These are phyloP conservation scores for Aureobasidium zeae DNA, from an alignment of 2,329 filamentous ascomycete species.

Conservation along the genomic window DNA sequence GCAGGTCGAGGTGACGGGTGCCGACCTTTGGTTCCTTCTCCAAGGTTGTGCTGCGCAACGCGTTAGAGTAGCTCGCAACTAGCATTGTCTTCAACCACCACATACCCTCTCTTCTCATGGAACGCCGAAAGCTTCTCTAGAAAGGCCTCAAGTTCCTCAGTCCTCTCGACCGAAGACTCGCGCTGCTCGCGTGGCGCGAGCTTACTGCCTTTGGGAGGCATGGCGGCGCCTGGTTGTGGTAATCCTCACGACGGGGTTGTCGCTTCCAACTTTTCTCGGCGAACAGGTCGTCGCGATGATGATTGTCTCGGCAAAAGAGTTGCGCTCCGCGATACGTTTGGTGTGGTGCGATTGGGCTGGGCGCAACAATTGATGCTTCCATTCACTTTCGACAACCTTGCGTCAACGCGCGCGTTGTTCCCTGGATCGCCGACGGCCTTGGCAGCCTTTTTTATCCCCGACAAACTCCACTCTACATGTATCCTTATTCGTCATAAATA, in stretches of 20 bases:
- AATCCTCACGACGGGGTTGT: neutral
- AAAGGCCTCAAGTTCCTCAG: constrained; percentile 66
- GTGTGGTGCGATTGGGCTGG: constrained; percentile 1
- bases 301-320: neutral
- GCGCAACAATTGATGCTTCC: constrained; percentile 10
- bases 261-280: neutral
- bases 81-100: constrained; percentile 13
- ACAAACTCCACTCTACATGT: no score
- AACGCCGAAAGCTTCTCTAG: constrained; percentile 63
- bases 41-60: constrained; percentile 50
- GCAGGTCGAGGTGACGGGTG: constrained; percentile 63
- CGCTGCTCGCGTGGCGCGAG: constrained; percentile 29
- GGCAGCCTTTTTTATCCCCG: neutral
- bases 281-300: neutral
- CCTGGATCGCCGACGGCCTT: constrained; percentile 1
- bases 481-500: no score
- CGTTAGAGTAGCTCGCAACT: constrained; percentile 5
- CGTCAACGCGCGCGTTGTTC: constrained; percentile 1
- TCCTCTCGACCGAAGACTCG: constrained; percentile 40
- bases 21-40: constrained; percentile 77
- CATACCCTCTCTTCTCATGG: constrained; percentile 64
- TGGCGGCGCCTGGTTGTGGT: neutral
- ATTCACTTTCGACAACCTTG: no score
- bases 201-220: constrained; percentile 21
- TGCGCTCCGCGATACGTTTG: neutral